Base-by-base conservation (phyloP, 495 filamentous ascomycete species). In the Viridothelium virens region DNA sequence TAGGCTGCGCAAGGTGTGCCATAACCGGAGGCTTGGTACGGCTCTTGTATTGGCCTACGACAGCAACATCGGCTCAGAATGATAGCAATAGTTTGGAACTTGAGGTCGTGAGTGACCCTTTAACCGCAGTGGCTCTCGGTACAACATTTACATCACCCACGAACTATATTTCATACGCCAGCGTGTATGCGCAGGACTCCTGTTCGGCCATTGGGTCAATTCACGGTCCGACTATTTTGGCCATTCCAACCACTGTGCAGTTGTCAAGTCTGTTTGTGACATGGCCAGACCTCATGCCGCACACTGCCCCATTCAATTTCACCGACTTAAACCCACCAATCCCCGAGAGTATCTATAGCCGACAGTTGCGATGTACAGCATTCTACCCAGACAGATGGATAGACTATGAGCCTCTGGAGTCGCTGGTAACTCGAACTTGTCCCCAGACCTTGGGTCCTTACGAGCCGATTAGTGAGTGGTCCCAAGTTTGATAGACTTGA, bases 91-190 rank as follows among this genome's bases (percentile, higher is more conserved):
- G 41, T 46, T n/a, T 63, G n/a, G 34, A 10, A 34, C 61, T 16
- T n/a, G n/a, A 46, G 10, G 56, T 12, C 34, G 46, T 46, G 6
- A 25, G n/a, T 33, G 44, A 7, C 18, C 64, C 47, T 14, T 39
- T 65, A 9, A 65, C 64, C 7, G 64, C 47, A 14, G 46, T 25
- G 25, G 37, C 44, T 14, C 31, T 56, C 11, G 48, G 64, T 25
- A 65, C 48, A 37, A 65, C 64, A 12, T 38, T 65, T 14, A 65
- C 64, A 16, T 56, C 46, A 36, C 64, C 64, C 16, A 65, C 64
- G 18, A 14, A 56, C 25, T 65, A 65, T 25, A 38, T 65, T 25
- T 61, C 46, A 7, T 65, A 56, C 3, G 11, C 14, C n/a, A 59
- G 38, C 12, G 46, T 65, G 1, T 59, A 65, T 34, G 64, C 64